Evolutionary conservation across 2,329 filamentous ascomycete genomes (phyloP).

Genomic region (Rasamsonia emersonii): DNA sequence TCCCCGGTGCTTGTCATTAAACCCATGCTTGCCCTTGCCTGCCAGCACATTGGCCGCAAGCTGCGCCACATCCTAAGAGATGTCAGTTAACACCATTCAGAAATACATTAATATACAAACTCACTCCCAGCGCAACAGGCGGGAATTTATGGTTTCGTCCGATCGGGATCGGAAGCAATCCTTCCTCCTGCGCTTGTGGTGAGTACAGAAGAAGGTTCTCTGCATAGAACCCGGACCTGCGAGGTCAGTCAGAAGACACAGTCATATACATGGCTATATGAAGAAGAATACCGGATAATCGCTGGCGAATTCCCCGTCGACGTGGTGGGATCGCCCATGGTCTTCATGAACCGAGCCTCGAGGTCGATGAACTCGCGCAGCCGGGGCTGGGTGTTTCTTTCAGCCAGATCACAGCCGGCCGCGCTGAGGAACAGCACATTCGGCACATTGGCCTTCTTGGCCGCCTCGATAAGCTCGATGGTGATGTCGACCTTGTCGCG

Average conservation of each 20-base stretch:
- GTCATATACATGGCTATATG: too few species aligned
- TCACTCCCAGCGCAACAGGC: conserved; percentile 40
- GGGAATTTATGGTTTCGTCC: conserved; percentile 43
- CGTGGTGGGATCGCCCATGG: conserved; percentile 37
- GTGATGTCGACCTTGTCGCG: conserved; percentile 40
- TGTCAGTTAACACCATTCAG: not conserved
- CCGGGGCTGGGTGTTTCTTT: conserved; percentile 40
- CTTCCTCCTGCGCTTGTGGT: conserved; percentile 38
- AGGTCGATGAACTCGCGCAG: conserved; percentile 46
- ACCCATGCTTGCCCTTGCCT: conserved; percentile 42
- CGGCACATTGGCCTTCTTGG: conserved; percentile 36
- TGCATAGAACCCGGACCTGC: conserved; percentile 43
- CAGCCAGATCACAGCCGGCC: conserved; percentile 44
- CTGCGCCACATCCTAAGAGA: conserved; percentile 37
- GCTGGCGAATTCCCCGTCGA: conserved; percentile 36
- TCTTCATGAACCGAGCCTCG: conserved; percentile 34
- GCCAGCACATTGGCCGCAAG: conserved; percentile 42
- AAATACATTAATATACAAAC: conserved; percentile 6
- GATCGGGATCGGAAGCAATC: conserved; percentile 39
- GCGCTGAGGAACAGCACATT: conserved; percentile 44
- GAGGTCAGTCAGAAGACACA: not conserved
- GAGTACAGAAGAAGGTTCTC: conserved; percentile 45
- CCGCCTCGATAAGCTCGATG: conserved; percentile 37
- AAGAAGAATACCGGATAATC: conserved; percentile 33
- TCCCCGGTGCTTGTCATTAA: conserved; percentile 43